Percentiles rank a stretch among this genome's conserved stretches.
Conservation (phyloP, 345 rosid genomes). For the Cardamine resedifolia region DNA sequence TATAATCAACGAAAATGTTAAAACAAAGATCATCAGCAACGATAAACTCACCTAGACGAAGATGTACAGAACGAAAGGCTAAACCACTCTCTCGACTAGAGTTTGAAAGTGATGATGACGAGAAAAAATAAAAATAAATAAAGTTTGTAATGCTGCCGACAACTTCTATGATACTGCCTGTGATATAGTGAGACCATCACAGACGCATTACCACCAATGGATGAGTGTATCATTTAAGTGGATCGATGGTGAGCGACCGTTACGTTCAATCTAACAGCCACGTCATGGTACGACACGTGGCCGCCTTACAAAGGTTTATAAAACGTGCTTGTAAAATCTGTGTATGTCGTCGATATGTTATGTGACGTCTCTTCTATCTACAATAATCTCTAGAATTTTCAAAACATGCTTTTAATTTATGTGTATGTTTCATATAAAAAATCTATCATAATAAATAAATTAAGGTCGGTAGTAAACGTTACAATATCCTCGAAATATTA, state of each 20-base stretch:
- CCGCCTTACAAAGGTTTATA: neutral
- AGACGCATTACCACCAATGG: conserved; percentile 19
- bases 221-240: neutral
- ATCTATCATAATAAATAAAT: no score
- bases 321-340: neutral
- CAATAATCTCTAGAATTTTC: no score
- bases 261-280: neutral
- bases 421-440: no score
- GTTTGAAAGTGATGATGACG: neutral
- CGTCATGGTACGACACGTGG: neutral
- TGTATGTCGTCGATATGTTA: no score
- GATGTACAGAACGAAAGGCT: neutral
- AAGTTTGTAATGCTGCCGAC: neutral
- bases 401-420: no score
- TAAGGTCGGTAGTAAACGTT: no score
- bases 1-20: neutral
- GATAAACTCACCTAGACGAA: conserved; percentile 13
- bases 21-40: neutral
- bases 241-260: neutral
- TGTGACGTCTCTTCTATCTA: no score
- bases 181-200: conserved; percentile 11
- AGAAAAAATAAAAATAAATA: neutral
- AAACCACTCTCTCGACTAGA: neutral
- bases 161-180: conserved; percentile 25
- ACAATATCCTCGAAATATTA: no score